Base-by-base conservation (phyloP, 192 early-diverging fungal genomes). In the Pilobolus umbonatus region DNA sequence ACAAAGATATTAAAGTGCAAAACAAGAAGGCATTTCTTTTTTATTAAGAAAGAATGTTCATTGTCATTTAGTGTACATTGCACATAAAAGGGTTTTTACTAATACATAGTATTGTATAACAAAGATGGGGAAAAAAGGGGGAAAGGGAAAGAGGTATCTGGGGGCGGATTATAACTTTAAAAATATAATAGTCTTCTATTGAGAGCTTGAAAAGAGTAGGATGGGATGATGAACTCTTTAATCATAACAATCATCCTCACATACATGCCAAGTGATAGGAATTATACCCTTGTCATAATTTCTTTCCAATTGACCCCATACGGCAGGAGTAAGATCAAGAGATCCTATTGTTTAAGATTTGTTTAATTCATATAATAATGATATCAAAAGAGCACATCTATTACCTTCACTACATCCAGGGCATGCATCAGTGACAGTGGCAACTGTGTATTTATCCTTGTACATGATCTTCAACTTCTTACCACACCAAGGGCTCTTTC, bases 391-490 rank as follows among this genome's bases (percentile, higher is more conserved):
- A 46, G 28, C 24, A 48, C 25, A 48, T 28, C 2, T 42, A 8
- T 53, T 53, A 12, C 67, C 63, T 26, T 64, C 22, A 1, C 21
- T 34, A 51, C 75, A 77, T 44, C 35, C 69, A 49, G 75, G 75
- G 61, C 75, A 77, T 14, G 75, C 73, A 31, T 77, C 75, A 1
- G 69, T 71, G 25, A 74, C 66, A 11, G 65, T 63, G 31, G 72
- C 72, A 17, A 55, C 44, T 36, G 68, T 65, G 19, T 61, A 61
- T 52, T 71, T 74, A 15, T 64, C 65, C 4, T 66, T 58, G 42
- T 49, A 62, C 2, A 19, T 19, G 52, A 77, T 65, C 46, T 61
- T 47, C 40, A 77, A 68, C 14, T 48, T 51, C 26, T 60, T 57
- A 25, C 68, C 68, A 46, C 75, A 74, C 40, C 54, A 65, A 11